A percentile compares a stretch with the other conserved stretches of the same genome.
These are phyloP conservation scores for Gautieria morchelliformis DNA, from an alignment of 768 basidiomycete genomes.

Conservation along the genomic window DNA sequence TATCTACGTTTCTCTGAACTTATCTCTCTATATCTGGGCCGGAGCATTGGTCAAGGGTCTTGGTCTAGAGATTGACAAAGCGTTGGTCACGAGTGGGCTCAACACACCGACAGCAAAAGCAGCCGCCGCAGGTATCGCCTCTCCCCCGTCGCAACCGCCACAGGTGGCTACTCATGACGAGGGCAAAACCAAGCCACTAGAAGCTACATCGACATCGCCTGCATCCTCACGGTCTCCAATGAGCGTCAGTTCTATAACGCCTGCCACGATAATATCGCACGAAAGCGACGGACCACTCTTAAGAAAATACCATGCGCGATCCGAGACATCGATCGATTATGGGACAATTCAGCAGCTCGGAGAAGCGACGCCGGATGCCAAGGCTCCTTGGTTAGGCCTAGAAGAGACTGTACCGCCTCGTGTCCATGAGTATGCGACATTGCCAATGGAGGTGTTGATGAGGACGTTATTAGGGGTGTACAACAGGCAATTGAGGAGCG, in stretches of 20 bases:
- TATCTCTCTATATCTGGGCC: slow-evolving; percentile 58
- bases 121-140: background rate
- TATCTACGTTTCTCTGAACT: slow-evolving; percentile 80
- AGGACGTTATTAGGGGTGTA: slow-evolving; percentile 69
- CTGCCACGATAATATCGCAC: background rate
- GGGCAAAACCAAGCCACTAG: slow-evolving; percentile 5
- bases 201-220: background rate
- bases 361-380: slow-evolving; percentile 82
- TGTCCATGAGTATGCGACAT: slow-evolving; percentile 79
- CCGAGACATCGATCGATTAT: slow-evolving; percentile 49
- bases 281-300: slow-evolving; percentile 7
- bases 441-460: slow-evolving; percentile 77
- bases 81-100: slow-evolving; percentile 11
- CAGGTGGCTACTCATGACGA: background rate
- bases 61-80: slow-evolving; percentile 10
- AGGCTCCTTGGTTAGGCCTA: slow-evolving; percentile 73
- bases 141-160: background rate
- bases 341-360: slow-evolving; percentile 78
- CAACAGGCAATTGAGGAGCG: slow-evolving; percentile 50
- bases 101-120: background rate
- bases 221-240: background rate
- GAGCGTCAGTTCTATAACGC: background rate
- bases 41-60: slow-evolving; percentile 9
- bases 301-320: slow-evolving; percentile 10
- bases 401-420: slow-evolving; percentile 82